phyloP scores from a whole-genome alignment of 345 rosid species.

The Combretum micranthum region DNA sequence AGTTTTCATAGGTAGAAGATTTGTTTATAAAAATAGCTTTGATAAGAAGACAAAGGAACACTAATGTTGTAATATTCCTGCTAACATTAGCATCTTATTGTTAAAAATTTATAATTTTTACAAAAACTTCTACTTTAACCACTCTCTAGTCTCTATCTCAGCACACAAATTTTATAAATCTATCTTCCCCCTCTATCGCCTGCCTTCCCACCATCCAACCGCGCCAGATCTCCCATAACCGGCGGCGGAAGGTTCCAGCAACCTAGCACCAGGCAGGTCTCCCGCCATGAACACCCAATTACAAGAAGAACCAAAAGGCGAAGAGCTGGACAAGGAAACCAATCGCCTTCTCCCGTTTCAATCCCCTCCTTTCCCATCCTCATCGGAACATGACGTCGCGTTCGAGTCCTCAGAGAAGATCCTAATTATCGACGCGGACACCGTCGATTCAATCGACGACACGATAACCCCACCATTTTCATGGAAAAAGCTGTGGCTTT shows the following conservation, averaged over 20 bases:
- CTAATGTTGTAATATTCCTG: too few relatives aligned
- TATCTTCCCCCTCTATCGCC: too few relatives aligned
- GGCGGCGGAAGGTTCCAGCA: neutral
- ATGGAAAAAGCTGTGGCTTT: slow-evolving; percentile 38
- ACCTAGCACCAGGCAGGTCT: neutral
- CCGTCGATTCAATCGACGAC: slow-evolving; percentile 1
- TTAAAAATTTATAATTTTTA: too few relatives aligned
- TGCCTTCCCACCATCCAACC: neutral
- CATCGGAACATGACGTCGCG: slow-evolving; percentile 20
- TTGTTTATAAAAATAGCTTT: too few relatives aligned
- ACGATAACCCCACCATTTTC: slow-evolving; percentile 26
- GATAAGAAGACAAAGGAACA: too few relatives aligned
- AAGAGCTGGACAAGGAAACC: slow-evolving; percentile 7
- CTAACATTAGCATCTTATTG: too few relatives aligned
- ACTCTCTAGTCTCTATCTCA: too few relatives aligned
- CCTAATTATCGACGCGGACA: slow-evolving; percentile 20
- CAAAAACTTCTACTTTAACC: too few relatives aligned
- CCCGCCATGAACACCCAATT: neutral
- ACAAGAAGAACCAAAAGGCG: slow-evolving; percentile 1
- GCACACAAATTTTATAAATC: too few relatives aligned
- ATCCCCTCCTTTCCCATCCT: neutral
- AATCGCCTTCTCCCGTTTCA: slow-evolving; percentile 1
- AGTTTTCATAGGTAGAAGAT: too few relatives aligned
- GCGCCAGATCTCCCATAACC: too few relatives aligned
- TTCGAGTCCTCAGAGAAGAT: slow-evolving; percentile 28